A percentile compares a stretch with the other conserved stretches of the same genome.
These are phyloP conservation scores for Phalaenopsis hybrid DNA, from an alignment of 116 monocot genomes.

Conservation along the genomic window DNA sequence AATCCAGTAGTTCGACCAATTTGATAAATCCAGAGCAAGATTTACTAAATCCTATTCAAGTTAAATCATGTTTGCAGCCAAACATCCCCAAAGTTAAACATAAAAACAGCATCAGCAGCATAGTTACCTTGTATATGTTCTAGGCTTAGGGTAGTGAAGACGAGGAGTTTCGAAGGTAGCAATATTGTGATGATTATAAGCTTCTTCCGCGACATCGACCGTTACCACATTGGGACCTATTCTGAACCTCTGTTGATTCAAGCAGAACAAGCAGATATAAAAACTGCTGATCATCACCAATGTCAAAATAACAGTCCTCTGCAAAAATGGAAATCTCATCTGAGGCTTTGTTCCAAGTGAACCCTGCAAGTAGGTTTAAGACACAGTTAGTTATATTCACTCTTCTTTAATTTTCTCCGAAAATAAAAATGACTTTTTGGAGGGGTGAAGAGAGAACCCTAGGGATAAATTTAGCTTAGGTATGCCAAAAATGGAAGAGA, in stretches of 20 bases:
- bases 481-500: too few species aligned
- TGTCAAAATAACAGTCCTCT: slow-evolving; percentile 33
- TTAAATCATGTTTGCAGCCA: too few species aligned
- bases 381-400: background rate
- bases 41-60: too few species aligned
- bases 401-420: background rate
- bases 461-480: too few species aligned
- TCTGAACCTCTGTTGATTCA: slow-evolving; percentile 30
- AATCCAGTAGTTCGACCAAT: too few species aligned
- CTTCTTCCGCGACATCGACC: slow-evolving; percentile 1
- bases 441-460: too few species aligned
- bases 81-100: background rate
- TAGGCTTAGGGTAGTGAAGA: slow-evolving; percentile 33
- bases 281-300: slow-evolving; percentile 28
- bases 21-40: too few species aligned
- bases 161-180: slow-evolving; percentile 20
- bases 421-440: too few species aligned
- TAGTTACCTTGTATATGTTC: slow-evolving; percentile 37
- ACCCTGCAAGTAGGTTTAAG: slow-evolving; percentile 21
- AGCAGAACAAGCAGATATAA: slow-evolving; percentile 33
- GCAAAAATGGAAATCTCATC: slow-evolving; percentile 26
- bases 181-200: slow-evolving; percentile 19
- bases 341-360: slow-evolving; percentile 17
- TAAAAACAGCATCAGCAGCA: background rate
- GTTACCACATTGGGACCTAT: slow-evolving; percentile 9